Percentiles rank a stretch among this genome's conserved stretches.
These are phyloP conservation scores for Globisporangium viniferum DNA, from an alignment of 352 stramenopile genomes.

Conservation along the genomic window DNA sequence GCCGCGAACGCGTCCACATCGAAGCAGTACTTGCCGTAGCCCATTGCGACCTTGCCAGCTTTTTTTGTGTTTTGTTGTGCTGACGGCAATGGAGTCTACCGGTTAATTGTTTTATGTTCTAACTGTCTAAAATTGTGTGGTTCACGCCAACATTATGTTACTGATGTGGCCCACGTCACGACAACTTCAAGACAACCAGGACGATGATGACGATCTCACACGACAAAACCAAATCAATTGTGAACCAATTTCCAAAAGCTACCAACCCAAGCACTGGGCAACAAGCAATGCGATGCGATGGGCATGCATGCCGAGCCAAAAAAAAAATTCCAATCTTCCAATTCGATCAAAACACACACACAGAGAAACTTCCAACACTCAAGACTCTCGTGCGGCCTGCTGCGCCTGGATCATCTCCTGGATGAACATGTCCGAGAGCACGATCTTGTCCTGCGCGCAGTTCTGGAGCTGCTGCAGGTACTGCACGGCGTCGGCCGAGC, in stretches of 20 bases:
- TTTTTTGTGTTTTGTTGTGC: background rate
- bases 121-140: background rate
- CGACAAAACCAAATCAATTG: background rate
- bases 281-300: background rate
- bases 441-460: constrained; percentile 83
- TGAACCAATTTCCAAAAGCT: background rate
- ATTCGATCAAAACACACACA: background rate
- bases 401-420: constrained; percentile 82
- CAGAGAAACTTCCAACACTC: constrained; percentile 13
- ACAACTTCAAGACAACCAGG: constrained; percentile 2
- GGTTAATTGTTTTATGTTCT: background rate
- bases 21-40: constrained; percentile 73
- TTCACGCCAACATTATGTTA: background rate
- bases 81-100: background rate
- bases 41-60: constrained; percentile 20
- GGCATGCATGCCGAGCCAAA: background rate
- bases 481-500: constrained; percentile 78
- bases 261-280: background rate
- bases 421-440: constrained; percentile 83
- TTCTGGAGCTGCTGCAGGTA: constrained; percentile 87
- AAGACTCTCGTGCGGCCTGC: constrained; percentile 75
- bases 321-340: background rate
- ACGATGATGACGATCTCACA: background rate
- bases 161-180: background rate
- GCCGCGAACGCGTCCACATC: constrained; percentile 73